A percentile compares a stretch with the other conserved stretches of the same genome.
These are phyloP conservation scores for Neurospora sp. DNA, from an alignment of 495 filamentous ascomycete species.

Conservation along the genomic window DNA sequence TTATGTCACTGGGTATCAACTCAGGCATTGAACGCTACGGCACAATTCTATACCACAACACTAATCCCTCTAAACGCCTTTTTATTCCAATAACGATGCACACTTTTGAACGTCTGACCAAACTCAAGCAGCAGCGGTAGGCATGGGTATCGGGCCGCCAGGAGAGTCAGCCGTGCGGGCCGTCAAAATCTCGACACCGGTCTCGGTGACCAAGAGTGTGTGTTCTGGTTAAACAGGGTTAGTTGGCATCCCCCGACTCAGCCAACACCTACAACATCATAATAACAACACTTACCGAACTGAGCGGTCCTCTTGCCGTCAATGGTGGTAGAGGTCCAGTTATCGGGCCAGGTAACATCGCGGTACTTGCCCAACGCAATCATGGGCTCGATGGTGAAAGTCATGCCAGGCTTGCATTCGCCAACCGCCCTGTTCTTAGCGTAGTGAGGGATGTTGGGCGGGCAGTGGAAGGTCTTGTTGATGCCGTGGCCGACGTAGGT, in stretches of 20 bases:
- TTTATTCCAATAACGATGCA: neutral
- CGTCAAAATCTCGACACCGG: constrained; percentile 87
- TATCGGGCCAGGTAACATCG: constrained; percentile 82
- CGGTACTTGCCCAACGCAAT: constrained; percentile 70
- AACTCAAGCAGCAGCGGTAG: constrained; percentile 5
- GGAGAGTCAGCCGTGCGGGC: constrained; percentile 73
- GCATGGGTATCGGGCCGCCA: constrained; percentile 72
- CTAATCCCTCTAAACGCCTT: neutral
- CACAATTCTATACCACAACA: neutral
- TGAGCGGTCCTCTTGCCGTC: constrained; percentile 79
- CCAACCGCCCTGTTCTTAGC: constrained; percentile 87
- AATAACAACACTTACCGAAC: constrained; percentile 44
- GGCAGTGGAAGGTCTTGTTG: constrained; percentile 74
- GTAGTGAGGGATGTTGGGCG: constrained; percentile 81
- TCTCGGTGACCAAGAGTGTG: constrained; percentile 86
- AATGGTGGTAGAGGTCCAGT: constrained; percentile 79
- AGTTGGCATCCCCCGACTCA: too few species aligned
- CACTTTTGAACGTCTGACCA: neutral
- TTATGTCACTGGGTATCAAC: neutral
- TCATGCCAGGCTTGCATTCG: constrained; percentile 79
- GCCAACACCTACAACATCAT: neutral
- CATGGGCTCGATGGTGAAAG: constrained; percentile 91
- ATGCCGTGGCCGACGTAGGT: constrained; percentile 88
- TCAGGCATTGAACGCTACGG: neutral
- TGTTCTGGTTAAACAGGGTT: constrained; percentile 49